phyloP scores from a whole-genome alignment of 2,329 filamentous ascomycete species.

The Apiospora phragmitis region DNA sequence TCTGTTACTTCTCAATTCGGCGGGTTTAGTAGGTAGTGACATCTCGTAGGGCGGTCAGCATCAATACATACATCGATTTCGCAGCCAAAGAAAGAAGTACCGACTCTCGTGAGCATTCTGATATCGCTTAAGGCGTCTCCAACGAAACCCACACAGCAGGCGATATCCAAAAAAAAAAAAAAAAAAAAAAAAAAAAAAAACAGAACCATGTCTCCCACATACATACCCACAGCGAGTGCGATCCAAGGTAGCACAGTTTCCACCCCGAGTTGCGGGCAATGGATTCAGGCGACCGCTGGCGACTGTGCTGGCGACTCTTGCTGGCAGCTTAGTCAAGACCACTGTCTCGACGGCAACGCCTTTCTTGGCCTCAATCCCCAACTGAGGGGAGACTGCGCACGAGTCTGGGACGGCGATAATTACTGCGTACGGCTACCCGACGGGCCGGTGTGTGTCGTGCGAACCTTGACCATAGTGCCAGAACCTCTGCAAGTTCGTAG shows the following conservation, averaged over 20 bases:
- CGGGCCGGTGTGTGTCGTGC: constrained; percentile 2
- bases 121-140: background rate
- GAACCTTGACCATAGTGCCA: background rate
- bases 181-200: too few relatives aligned
- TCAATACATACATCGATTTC: too few relatives aligned
- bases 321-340: background rate
- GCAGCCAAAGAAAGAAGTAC: background rate
- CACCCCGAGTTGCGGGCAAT: background rate
- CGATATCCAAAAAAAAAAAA: too few relatives aligned
- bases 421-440: background rate
- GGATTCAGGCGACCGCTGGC: background rate
- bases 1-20: background rate
- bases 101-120: background rate
- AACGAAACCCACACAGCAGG: background rate
- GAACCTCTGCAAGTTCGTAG: background rate
- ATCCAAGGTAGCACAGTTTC: background rate
- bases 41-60: background rate
- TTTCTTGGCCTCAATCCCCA: background rate
- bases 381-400: background rate
- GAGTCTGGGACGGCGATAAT: background rate
- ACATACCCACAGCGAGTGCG: background rate
- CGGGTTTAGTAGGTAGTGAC: background rate
- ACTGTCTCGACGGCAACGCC: background rate
- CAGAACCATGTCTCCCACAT: background rate
- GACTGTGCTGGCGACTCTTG: background rate